Evolutionary conservation across 495 filamentous ascomycete genomes (phyloP).

Genomic region (Penicillium angulare): DNA sequence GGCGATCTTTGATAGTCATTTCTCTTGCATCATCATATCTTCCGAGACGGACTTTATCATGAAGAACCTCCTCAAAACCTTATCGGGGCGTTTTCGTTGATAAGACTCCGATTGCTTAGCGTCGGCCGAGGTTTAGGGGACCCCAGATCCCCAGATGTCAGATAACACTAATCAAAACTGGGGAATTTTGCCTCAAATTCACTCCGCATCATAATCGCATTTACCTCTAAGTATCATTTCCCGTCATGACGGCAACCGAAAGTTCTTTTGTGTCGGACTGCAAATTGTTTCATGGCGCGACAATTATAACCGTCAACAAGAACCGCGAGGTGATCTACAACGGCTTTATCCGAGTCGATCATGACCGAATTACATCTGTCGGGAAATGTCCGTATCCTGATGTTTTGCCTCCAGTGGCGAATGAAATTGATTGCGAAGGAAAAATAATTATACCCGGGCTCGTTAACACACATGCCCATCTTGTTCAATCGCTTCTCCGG

Average conservation of each 20-base stretch:
- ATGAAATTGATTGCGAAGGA: slow-evolving; percentile 24
- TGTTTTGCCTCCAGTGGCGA: slow-evolving; percentile 1
- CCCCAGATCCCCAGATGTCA: background rate
- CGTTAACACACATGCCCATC: slow-evolving; percentile 44
- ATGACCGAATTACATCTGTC: slow-evolving; percentile 33
- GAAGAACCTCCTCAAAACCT: background rate
- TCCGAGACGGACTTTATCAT: background rate
- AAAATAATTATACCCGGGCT: slow-evolving; percentile 45
- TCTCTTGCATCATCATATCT: slow-evolving; percentile 10
- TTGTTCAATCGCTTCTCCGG: slow-evolving; percentile 42
- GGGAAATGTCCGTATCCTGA: slow-evolving; percentile 27
- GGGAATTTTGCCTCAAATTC: background rate
- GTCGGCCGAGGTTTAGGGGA: slow-evolving; percentile 16
- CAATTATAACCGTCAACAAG: slow-evolving; percentile 43
- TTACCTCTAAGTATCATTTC: background rate
- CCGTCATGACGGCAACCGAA: slow-evolving; percentile 4
- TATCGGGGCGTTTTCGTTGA: slow-evolving; percentile 2
- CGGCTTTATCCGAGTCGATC: slow-evolving; percentile 36
- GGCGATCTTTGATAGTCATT: slow-evolving; percentile 6
- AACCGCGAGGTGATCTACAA: slow-evolving; percentile 37
- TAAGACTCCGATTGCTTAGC: slow-evolving; percentile 17
- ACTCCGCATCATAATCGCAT: too few species aligned
- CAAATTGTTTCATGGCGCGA: slow-evolving; percentile 22
- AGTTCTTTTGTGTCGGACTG: background rate
- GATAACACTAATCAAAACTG: background rate